phyloP scores from a whole-genome alignment of 331 rosid genomes.

The Stylosanthes scabra region DNA sequence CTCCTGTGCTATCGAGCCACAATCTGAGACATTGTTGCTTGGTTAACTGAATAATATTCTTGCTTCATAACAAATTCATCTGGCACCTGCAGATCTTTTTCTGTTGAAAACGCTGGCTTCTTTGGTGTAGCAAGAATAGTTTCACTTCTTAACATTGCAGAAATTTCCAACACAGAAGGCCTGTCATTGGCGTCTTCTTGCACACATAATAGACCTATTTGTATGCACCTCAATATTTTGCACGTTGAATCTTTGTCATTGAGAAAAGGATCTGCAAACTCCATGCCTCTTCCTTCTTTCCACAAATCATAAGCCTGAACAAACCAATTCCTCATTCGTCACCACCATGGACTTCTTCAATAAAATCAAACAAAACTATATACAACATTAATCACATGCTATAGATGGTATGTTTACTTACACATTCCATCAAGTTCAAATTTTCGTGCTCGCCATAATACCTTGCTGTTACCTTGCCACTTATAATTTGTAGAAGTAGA shows the following conservation, averaged over 20 bases:
- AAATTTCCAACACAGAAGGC: conserved; percentile 52
- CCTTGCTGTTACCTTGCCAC: conserved; percentile 43
- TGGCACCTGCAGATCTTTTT: neutral
- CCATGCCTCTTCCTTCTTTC: conserved; percentile 44
- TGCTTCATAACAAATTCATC: conserved; percentile 5
- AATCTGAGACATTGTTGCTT: conserved; percentile 1
- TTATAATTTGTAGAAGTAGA: conserved; percentile 53
- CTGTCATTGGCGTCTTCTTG: conserved; percentile 48
- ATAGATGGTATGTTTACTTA: conserved; percentile 32
- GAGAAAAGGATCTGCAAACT: conserved; percentile 44
- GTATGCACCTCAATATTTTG: conserved; percentile 50
- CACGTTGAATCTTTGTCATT: conserved; percentile 45
- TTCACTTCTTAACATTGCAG: conserved; percentile 46
- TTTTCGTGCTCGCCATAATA: conserved; percentile 34
- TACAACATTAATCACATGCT: neutral
- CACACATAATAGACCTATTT: conserved; percentile 49
- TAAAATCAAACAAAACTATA: neutral
- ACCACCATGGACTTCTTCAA: neutral
- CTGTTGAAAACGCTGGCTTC: conserved; percentile 34
- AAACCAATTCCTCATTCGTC: neutral
- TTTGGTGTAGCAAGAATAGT: conserved; percentile 23
- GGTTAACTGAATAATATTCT: conserved; percentile 13
- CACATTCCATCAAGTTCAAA: conserved; percentile 42
- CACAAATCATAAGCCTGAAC: conserved; percentile 44
- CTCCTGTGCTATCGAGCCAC: neutral